Evolutionary conservation across 768 basidiomycete genomes (phyloP).

Genomic region (Mycena galopus): DNA sequence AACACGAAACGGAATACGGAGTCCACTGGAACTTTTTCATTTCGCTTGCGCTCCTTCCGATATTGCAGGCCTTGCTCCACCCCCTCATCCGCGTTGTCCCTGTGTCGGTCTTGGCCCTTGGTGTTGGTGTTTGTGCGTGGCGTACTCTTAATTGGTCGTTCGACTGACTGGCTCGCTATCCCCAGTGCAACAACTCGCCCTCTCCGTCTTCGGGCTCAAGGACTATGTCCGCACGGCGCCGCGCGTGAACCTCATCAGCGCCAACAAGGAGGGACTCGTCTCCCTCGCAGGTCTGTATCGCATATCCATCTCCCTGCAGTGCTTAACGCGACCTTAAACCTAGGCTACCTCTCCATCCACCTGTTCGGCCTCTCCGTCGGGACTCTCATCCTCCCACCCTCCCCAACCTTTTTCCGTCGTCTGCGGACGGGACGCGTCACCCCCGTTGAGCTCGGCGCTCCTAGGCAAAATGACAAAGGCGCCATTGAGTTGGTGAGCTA

Average conservation of each 20-base stretch:
- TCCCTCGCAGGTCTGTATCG: conserved; percentile 66
- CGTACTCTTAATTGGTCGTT: not conserved
- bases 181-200: conserved; percentile 79
- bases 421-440: conserved; percentile 43
- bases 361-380: conserved; percentile 88
- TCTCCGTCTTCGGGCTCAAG: conserved; percentile 70
- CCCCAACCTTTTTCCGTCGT: conserved; percentile 78
- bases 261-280: conserved; percentile 94
- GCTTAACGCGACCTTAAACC: too few relatives aligned
- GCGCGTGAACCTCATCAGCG: conserved; percentile 72
- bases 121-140: conserved; percentile 68
- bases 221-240: conserved; percentile 74
- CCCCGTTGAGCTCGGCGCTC: conserved; percentile 41
- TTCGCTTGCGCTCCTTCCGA: conserved; percentile 85
- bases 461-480: conserved; percentile 78
- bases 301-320: too few relatives aligned
- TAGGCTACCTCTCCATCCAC: conserved; percentile 94
- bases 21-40: conserved; percentile 99
- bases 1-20: conserved; percentile 97
- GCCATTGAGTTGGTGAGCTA: conserved; percentile 84
- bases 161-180: not conserved
- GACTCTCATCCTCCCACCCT: conserved; percentile 82
- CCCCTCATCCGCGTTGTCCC: conserved; percentile 72
- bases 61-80: conserved; percentile 77
- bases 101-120: conserved; percentile 71